A percentile compares a stretch with the other conserved stretches of the same genome.
phyloP scores from a whole-genome alignment of 257 asterid genomes.

The Nicotiana sylvestris region DNA sequence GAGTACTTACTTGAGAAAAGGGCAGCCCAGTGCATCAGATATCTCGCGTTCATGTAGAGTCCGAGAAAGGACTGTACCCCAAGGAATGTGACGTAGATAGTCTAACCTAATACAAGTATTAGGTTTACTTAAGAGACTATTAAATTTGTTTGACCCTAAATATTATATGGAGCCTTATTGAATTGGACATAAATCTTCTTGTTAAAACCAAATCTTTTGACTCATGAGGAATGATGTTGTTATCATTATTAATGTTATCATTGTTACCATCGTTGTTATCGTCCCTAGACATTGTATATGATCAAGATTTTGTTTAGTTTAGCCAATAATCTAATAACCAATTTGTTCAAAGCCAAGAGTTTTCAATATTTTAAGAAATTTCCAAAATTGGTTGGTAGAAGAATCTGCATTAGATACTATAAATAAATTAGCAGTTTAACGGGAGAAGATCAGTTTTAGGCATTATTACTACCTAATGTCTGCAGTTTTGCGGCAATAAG shows the following conservation, averaged over 20 bases:
- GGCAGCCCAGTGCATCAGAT: no score
- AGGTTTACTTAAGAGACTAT: no score
- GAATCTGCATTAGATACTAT: neutral
- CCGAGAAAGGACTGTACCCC: no score
- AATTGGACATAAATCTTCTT: neutral
- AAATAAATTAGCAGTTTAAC: neutral
- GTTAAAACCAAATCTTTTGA: neutral
- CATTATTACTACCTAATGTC: no score
- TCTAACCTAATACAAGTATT: no score
- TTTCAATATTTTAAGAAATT: neutral
- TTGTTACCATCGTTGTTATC: neutral
- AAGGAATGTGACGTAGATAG: no score
- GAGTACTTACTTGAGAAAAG: no score
- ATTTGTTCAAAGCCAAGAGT: neutral
- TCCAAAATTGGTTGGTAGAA: neutral
- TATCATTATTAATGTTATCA: neutral
- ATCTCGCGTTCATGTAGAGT: no score
- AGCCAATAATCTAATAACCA: neutral
- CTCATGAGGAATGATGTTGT: neutral
- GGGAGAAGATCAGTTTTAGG: no score
- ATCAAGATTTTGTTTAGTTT: neutral
- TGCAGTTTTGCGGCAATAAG: no score
- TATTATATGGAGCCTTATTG: neutral
- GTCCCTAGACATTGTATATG: neutral
- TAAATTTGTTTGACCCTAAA: no score